Evolutionary conservation across 2,329 filamentous ascomycete species (phyloP), one percentile per base, ranked within the genome.

Genomic region (Penicillium sp.): DNA sequence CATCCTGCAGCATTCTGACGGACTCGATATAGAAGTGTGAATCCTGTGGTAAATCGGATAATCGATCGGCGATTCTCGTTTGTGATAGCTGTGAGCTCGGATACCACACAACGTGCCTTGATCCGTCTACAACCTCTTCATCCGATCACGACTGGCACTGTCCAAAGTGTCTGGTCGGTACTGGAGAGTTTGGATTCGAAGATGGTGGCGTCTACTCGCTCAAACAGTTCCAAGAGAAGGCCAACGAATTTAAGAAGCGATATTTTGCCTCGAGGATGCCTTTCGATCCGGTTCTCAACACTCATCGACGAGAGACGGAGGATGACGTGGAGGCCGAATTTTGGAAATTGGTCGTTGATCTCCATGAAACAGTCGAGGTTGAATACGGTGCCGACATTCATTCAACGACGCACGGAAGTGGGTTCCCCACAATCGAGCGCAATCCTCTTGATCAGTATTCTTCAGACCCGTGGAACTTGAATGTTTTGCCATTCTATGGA

Each of bases 381-480:
- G 93, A 98, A 65, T 98, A 98, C 62, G 93, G 93, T 35, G 93
- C 93, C 8, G 93, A 98, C 62, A 96, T 98, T 45, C 93, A 98
- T 67, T 96, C 90, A 44, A 97, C 93, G 0, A 98, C 93, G 0
- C 93, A 98, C 63, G 93, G 93, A 7, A 97, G 91, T 54, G 93
- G 91, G 1, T 98, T 98, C 60, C 93, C 93, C 0, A 97, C 91
- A 0, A 83, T 94, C 7, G 93, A 98, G 66, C 88, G 86, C 62
- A 85, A 96, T 51, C 93, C 93, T 0, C 82, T 84, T 41, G 87
- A 96, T 65, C 79, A 85, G 0, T 95, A 96, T 66, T 84, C 91
- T 1, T 86, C 84, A 1, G 89, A 97, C 68, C 86, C 88, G 0
- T 98, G 93, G 93, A 98, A 98, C 59, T 76, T 98, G 47, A 98